phyloP scores from a whole-genome alignment of 306 rosid species.

The Lagenaria siceraria region DNA sequence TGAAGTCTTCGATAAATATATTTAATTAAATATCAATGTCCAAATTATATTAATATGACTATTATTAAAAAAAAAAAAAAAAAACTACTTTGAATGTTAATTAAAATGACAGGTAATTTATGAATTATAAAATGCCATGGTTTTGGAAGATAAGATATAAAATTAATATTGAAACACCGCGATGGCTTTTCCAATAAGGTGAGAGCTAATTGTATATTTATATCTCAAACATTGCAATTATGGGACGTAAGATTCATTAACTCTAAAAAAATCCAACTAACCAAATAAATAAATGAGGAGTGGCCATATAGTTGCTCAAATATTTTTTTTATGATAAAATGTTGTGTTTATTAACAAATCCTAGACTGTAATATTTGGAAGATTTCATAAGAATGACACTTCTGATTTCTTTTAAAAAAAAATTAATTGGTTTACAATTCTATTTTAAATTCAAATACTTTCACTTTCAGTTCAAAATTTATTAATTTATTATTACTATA shows the following conservation, averaged over 20 bases:
- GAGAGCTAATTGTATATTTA: neutral
- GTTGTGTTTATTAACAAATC: neutral
- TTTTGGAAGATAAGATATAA: constrained; percentile 1
- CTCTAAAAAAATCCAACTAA: neutral
- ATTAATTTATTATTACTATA: neutral
- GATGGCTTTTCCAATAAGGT: neutral
- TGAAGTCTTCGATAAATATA: neutral
- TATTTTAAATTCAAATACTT: neutral
- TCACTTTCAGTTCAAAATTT: neutral
- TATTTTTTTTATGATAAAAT: neutral
- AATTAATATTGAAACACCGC: neutral
- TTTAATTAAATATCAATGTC: neutral
- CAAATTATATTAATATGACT: neutral
- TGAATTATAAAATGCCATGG: neutral
- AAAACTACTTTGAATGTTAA: neutral
- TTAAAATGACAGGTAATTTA: neutral
- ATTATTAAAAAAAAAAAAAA: no score
- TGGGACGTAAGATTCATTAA: neutral
- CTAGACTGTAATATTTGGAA: neutral
- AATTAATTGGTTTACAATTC: no score
- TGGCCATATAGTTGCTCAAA: neutral
- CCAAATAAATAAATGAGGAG: neutral
- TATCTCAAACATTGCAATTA: neutral
- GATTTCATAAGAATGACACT: neutral
- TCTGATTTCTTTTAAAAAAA: no score